These are phyloP conservation scores for Coniochaeta sp. DNA, from an alignment of 2,329 filamentous ascomycete genomes.

Conservation along the genomic window DNA sequence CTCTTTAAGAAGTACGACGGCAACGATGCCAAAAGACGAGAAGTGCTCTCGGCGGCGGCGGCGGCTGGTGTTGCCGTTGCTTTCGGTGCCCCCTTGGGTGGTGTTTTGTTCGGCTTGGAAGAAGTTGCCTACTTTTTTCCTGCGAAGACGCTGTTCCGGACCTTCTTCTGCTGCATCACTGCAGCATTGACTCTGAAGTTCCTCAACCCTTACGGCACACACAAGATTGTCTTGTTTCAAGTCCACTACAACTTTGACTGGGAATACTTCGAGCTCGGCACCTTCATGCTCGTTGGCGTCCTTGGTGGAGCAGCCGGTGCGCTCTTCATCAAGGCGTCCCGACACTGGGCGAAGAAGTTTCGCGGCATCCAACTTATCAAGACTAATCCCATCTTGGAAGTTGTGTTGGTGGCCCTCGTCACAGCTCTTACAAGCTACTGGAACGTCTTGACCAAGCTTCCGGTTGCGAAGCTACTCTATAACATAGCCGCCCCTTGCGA, in stretches of 20 bases:
- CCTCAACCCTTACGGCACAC: slow-evolving; percentile 89
- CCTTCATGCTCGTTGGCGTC: slow-evolving; percentile 80
- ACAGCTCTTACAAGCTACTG: slow-evolving; percentile 87
- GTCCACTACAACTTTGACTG: slow-evolving; percentile 87
- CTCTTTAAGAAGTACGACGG: slow-evolving; percentile 90
- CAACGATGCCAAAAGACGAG: slow-evolving; percentile 90
- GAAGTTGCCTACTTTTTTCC: slow-evolving; percentile 98
- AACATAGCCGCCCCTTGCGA: slow-evolving; percentile 88
- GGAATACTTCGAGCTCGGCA: slow-evolving; percentile 84
- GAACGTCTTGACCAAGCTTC: slow-evolving; percentile 83
- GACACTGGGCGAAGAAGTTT: slow-evolving; percentile 84
- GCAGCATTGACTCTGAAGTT: slow-evolving; percentile 91
- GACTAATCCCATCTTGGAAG: slow-evolving; percentile 75
- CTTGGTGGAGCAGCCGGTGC: slow-evolving; percentile 81
- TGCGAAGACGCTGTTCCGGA: slow-evolving; percentile 92
- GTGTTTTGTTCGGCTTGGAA: slow-evolving; percentile 87
- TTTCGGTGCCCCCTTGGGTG: slow-evolving; percentile 81
- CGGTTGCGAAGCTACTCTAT: slow-evolving; percentile 83
- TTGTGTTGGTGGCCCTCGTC: slow-evolving; percentile 76
- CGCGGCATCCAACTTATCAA: slow-evolving; percentile 76
- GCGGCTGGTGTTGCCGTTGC: slow-evolving; percentile 90
- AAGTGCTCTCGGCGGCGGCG: slow-evolving; percentile 87
- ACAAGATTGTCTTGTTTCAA: slow-evolving; percentile 95
- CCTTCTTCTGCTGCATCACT: slow-evolving; percentile 96
- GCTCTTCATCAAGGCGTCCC: slow-evolving; percentile 92